Evolutionary conservation across 768 basidiomycete species (phyloP), one percentile per base, ranked within the genome.

Genomic region (Pulveroboletus sp.): DNA sequence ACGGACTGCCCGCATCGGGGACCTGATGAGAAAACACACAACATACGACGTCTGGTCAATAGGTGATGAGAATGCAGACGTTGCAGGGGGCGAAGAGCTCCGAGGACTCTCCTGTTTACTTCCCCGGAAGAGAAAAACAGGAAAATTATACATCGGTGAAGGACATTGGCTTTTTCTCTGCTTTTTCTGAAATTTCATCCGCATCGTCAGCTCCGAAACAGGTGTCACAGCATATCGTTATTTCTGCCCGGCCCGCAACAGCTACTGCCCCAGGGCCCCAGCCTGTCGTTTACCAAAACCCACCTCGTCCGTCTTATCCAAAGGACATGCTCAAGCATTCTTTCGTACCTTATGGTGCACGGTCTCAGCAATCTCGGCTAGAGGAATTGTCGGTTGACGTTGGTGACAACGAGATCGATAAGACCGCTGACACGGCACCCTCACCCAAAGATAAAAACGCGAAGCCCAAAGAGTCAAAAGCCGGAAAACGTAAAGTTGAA

Each of bases 11-110:
- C 73, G 71, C 15, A 55, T 84, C 4, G 85, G 81, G 0, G 65
- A 64, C 3, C 51, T 89, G 18, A 68, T 73, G 11, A 73, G 76
- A 24, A 89, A 85, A 61, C 67, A 74, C 32, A 67, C 73, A 3
- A 67, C 73, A 0, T 86, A 80, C 53, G 85, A 87, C 54, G 68
- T 89, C 7, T 89, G 85, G 86, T 76, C 77, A 17, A 57, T 86
- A 14, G 80, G 75, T 2, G 71, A 74, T 5, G 69, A 69, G 39
- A 65, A 71, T 30, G 43, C 63, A 43, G 56, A 55, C 47, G 8
- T 63, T 2, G 52, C 75, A 15, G 76, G 79, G 0, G 86, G 78
- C 3, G 87, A 88, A 55, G 87, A 89, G 63, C 66, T 87, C 36
- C 77, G 75, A 37, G 66, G 68, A 0, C 61, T 89, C 8, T 73